Percentiles rank a stretch among this genome's conserved stretches.
These are phyloP conservation scores for Chalciporus piperatus DNA, from an alignment of 768 basidiomycete species.

Conservation along the genomic window DNA sequence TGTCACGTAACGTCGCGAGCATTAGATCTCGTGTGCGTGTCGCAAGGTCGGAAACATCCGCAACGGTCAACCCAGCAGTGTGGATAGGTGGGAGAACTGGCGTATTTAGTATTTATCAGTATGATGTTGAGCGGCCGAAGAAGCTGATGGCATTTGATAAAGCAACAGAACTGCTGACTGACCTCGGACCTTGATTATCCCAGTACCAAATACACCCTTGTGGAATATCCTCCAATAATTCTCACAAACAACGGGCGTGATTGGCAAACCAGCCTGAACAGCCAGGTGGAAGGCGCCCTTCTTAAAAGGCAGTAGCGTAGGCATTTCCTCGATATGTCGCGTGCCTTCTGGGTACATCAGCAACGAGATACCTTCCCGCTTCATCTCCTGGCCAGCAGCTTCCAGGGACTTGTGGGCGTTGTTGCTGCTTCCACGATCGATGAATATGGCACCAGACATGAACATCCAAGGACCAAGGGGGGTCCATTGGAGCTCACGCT, in stretches of 20 bases:
- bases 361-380: conserved; percentile 62
- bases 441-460: conserved; percentile 85
- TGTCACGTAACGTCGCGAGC: conserved; percentile 72
- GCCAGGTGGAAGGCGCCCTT: conserved; percentile 98
- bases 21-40: conserved; percentile 72
- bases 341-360: conserved; percentile 99
- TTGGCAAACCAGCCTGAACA: conserved; percentile 84
- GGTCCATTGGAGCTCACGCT: conserved; percentile 80
- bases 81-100: conserved; percentile 88
- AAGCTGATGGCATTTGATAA: not conserved
- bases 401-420: conserved; percentile 73
- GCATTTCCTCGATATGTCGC: conserved; percentile 62
- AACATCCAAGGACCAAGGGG: conserved; percentile 93
- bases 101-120: conserved; percentile 4
- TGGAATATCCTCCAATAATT: conserved; percentile 91
- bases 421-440: conserved; percentile 80
- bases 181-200: conserved; percentile 79
- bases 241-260: conserved; percentile 89
- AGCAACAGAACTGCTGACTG: conserved; percentile 8
- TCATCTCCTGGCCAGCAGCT: conserved; percentile 78
- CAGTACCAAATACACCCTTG: conserved; percentile 70
- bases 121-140: conserved; percentile 1
- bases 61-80: conserved; percentile 65
- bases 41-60: conserved; percentile 68
- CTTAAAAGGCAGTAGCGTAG: conserved; percentile 84